Conservation (phyloP, 257 asterid species). For the Coffea canephora region DNA sequence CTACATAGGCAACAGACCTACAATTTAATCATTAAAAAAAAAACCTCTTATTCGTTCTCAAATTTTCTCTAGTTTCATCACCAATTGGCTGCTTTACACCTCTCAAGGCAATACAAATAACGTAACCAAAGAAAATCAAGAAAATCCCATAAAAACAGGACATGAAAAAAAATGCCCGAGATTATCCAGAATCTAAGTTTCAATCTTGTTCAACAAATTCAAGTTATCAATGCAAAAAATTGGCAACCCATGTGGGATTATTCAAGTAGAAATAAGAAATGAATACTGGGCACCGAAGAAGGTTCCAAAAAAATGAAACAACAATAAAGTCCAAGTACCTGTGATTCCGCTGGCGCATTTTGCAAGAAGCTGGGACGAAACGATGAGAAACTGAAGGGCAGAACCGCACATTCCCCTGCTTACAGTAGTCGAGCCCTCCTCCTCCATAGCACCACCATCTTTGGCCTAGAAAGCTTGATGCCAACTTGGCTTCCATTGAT, state of each 20-base stretch:
- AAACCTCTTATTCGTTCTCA: too few relatives aligned
- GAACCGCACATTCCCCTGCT: slow-evolving; percentile 34
- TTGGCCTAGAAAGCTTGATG: slow-evolving; percentile 51
- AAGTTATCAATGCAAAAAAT: not conserved
- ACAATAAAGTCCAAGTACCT: slow-evolving; percentile 39
- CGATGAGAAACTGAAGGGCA: slow-evolving; percentile 45
- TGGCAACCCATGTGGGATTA: not conserved
- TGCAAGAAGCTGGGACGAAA: slow-evolving; percentile 51
- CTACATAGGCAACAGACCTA: not conserved
- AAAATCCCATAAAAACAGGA: not conserved
- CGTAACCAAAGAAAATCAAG: not conserved
- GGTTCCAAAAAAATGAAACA: not conserved
- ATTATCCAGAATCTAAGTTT: not conserved
- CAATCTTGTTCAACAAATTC: not conserved
- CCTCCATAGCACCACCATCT: slow-evolving; percentile 37
- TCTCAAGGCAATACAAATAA: not conserved
- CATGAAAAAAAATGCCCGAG: not conserved
- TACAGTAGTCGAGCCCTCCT: slow-evolving; percentile 19
- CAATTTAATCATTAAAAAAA: not conserved
- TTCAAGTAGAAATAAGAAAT: not conserved
- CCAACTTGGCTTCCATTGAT: slow-evolving; percentile 63
- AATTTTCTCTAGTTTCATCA: not conserved
- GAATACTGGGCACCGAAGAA: not conserved
- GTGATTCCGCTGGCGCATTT: slow-evolving; percentile 65
- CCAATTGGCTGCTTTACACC: too few relatives aligned